Conservation (phyloP, 1,139 yeast genomes). For the Protomyces inundatus region DNA sequence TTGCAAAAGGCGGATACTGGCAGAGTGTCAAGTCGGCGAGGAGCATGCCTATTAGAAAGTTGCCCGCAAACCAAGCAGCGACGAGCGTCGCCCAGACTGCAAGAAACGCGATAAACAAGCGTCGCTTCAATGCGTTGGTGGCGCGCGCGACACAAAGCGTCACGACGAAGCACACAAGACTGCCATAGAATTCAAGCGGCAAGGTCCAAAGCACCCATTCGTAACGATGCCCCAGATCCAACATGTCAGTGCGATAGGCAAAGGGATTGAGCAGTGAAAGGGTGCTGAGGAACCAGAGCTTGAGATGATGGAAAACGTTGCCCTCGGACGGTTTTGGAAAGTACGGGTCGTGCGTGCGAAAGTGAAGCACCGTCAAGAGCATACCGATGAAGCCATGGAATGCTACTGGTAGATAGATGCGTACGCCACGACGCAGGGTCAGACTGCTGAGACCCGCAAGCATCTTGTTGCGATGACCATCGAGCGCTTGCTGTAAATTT, state of each 20-base stretch:
- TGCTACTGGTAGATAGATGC: constrained; percentile 5
- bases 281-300: background rate
- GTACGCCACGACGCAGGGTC: constrained; percentile 1
- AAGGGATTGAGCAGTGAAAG: background rate
- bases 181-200: constrained; percentile 5
- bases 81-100: background rate
- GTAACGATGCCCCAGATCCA: background rate
- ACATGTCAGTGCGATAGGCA: background rate
- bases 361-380: background rate
- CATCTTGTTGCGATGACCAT: background rate
- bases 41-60: background rate
- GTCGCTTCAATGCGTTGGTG: background rate
- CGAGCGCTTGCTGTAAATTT: background rate
- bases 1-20: background rate
- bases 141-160: background rate
- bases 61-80: background rate
- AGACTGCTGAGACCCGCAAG: background rate
- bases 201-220: constrained; percentile 13
- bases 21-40: background rate
- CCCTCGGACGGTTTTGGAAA: background rate
- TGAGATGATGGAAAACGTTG: background rate
- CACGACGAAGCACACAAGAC: background rate
- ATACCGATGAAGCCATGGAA: constrained; percentile 2
- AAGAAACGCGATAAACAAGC: background rate
- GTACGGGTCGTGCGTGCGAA: background rate